These are phyloP conservation scores for Ampelomyces quisqualis DNA, from an alignment of 2,329 filamentous ascomycete species.

Conservation along the genomic window DNA sequence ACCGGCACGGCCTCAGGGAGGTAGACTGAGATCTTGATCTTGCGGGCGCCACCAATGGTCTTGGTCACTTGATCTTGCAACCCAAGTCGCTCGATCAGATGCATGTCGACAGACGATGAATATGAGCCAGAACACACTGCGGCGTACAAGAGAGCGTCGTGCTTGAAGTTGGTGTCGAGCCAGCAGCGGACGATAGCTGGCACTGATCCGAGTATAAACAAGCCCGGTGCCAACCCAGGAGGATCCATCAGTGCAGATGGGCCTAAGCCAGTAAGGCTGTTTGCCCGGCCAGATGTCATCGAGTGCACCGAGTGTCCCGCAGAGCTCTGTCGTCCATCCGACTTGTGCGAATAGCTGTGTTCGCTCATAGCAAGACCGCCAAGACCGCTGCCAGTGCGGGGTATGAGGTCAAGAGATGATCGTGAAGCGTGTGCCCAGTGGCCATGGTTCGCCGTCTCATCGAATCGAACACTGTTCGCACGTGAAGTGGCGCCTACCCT, in stretches of 20 bases:
- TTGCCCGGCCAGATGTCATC: slow-evolving; percentile 74
- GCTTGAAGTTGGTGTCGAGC: slow-evolving; percentile 87
- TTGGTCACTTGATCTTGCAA: slow-evolving; percentile 66
- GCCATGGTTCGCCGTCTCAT: slow-evolving; percentile 89
- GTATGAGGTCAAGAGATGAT: slow-evolving; percentile 79
- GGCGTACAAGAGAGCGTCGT: slow-evolving; percentile 84
- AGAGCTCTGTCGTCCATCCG: slow-evolving; percentile 91
- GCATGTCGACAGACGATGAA: slow-evolving; percentile 76
- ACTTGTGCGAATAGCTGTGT: slow-evolving; percentile 89
- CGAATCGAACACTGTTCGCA: slow-evolving; percentile 96
- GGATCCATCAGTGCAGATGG: slow-evolving; percentile 76
- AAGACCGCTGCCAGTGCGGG: slow-evolving; percentile 76
- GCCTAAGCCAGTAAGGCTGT: slow-evolving; percentile 67
- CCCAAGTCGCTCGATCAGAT: slow-evolving; percentile 72
- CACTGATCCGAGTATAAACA: slow-evolving; percentile 83
- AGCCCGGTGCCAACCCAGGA: slow-evolving; percentile 74
- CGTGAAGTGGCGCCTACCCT: slow-evolving; percentile 84
- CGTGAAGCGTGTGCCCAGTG: slow-evolving; percentile 83
- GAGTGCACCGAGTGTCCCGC: slow-evolving; percentile 82
- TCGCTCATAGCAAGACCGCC: slow-evolving; percentile 82
- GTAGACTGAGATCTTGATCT: slow-evolving; percentile 78
- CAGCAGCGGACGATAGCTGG: slow-evolving; percentile 95
- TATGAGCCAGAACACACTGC: slow-evolving; percentile 91
- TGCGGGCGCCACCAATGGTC: slow-evolving; percentile 64
- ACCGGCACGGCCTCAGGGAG: slow-evolving; percentile 86